Percentiles rank a stretch among this genome's conserved stretches.
phyloP scores from a whole-genome alignment of 768 basidiomycete genomes.

The Rhizopogon roseolus region DNA sequence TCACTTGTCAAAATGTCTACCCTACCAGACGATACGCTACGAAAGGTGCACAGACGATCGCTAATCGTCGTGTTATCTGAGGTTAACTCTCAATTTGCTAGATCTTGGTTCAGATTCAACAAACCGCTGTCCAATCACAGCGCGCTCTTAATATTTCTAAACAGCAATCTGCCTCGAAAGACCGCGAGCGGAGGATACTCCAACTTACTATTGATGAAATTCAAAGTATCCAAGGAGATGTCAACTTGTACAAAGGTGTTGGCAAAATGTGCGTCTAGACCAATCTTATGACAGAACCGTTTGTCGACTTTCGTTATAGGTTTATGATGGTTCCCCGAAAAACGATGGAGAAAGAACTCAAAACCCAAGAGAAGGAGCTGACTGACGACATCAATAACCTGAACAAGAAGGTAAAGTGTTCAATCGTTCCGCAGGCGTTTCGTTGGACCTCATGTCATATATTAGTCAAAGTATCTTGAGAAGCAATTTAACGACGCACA shows the following conservation, averaged over 20 bases:
- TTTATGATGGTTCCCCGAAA: slow-evolving; percentile 84
- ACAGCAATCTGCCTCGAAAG: slow-evolving; percentile 77
- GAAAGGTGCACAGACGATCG: slow-evolving; percentile 48
- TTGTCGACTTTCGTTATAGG: slow-evolving; percentile 39
- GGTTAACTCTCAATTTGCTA: slow-evolving; percentile 30
- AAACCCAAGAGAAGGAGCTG: slow-evolving; percentile 74
- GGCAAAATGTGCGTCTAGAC: slow-evolving; percentile 75
- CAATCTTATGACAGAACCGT: neutral
- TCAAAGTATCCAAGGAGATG: slow-evolving; percentile 58
- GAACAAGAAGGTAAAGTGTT: slow-evolving; percentile 71
- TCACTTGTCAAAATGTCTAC: slow-evolving; percentile 40
- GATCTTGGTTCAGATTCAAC: slow-evolving; percentile 92
- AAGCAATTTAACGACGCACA: slow-evolving; percentile 93
- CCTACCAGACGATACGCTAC: slow-evolving; percentile 75
- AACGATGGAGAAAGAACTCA: slow-evolving; percentile 74
- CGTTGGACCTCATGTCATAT: neutral
- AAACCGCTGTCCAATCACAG: slow-evolving; percentile 84
- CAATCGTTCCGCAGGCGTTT: neutral
- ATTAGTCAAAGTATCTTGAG: slow-evolving; percentile 83
- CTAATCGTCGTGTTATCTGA: neutral
- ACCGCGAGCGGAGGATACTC: slow-evolving; percentile 84
- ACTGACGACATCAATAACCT: slow-evolving; percentile 78
- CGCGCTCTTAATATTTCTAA: slow-evolving; percentile 65
- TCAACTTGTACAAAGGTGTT: slow-evolving; percentile 89
- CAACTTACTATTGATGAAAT: slow-evolving; percentile 89